phyloP scores from a whole-genome alignment of 2,329 filamentous ascomycete species.

The Aspergillus alliaceus region DNA sequence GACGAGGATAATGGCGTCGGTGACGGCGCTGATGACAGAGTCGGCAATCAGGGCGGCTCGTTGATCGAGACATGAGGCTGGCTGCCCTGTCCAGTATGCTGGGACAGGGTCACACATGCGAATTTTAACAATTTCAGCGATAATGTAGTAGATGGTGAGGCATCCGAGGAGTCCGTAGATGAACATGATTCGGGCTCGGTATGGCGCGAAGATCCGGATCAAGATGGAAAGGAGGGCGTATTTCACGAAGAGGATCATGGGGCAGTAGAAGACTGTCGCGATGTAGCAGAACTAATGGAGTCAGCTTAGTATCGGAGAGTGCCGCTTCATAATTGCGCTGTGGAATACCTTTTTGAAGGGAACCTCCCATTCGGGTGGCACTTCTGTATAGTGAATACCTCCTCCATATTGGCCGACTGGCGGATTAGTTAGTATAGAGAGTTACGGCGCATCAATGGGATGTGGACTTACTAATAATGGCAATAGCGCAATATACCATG shows the following conservation, averaged over 20 bases:
- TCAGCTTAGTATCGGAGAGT: background rate
- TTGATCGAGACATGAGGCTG: slow-evolving; percentile 37
- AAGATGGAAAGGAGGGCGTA: slow-evolving; percentile 39
- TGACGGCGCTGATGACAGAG: slow-evolving; percentile 30
- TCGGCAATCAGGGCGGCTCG: slow-evolving; percentile 38
- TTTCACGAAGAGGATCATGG: slow-evolving; percentile 41
- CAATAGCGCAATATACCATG: slow-evolving; percentile 35
- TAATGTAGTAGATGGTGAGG: slow-evolving; percentile 36
- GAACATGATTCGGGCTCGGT: slow-evolving; percentile 31
- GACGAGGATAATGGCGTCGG: slow-evolving; percentile 37
- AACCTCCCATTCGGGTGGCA: slow-evolving; percentile 19
- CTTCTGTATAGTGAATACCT: slow-evolving; percentile 31
- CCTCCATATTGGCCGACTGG: slow-evolving; percentile 37
- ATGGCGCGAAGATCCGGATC: slow-evolving; percentile 39
- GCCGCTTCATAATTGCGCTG: background rate
- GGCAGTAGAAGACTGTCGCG: slow-evolving; percentile 42
- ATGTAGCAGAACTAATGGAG: slow-evolving; percentile 32
- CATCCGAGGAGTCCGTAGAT: slow-evolving; percentile 37
- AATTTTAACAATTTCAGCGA: slow-evolving; percentile 39
- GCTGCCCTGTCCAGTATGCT: slow-evolving; percentile 32
- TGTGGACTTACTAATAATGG: slow-evolving; percentile 25
- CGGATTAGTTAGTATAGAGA: background rate
- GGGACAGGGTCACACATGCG: slow-evolving; percentile 39
- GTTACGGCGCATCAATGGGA: background rate
- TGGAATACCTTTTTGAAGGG: slow-evolving; percentile 27